These are phyloP conservation scores for Solanum raphanifolium DNA, from an alignment of 257 asterid species.

Conservation along the genomic window DNA sequence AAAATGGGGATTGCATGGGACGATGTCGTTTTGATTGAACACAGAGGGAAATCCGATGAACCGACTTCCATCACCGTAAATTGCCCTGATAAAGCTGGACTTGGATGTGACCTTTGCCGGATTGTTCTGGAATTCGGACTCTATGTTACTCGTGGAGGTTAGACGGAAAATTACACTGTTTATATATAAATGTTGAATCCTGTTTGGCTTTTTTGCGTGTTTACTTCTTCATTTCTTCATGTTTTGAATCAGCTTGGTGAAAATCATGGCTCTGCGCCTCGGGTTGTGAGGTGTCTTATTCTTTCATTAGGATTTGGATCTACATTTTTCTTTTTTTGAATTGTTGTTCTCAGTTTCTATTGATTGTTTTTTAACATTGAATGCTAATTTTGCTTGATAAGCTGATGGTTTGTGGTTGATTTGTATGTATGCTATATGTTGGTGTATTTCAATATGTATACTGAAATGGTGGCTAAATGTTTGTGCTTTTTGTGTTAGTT, in stretches of 20 bases:
- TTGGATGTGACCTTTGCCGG: slow-evolving; percentile 36
- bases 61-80: slow-evolving; percentile 34
- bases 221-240: not conserved
- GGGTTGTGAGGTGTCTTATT: not conserved
- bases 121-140: slow-evolving; percentile 42
- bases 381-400: not conserved
- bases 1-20: slow-evolving; percentile 38
- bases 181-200: not conserved
- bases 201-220: not conserved
- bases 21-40: slow-evolving; percentile 34
- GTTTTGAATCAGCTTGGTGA: not conserved
- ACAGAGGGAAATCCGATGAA: slow-evolving; percentile 25
- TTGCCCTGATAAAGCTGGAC: slow-evolving; percentile 44
- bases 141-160: slow-evolving; percentile 33
- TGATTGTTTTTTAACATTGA: not conserved
- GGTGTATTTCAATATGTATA: not conserved
- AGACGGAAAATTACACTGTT: not conserved
- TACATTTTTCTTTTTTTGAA: not conserved
- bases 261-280: not conserved
- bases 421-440: not conserved
- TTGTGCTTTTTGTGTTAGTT: not conserved
- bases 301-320: not conserved
- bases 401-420: not conserved
- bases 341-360: not conserved
- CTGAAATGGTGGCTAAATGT: not conserved